Conservation (phyloP, 805 yeast species). For the Candida yuanshanica region DNA sequence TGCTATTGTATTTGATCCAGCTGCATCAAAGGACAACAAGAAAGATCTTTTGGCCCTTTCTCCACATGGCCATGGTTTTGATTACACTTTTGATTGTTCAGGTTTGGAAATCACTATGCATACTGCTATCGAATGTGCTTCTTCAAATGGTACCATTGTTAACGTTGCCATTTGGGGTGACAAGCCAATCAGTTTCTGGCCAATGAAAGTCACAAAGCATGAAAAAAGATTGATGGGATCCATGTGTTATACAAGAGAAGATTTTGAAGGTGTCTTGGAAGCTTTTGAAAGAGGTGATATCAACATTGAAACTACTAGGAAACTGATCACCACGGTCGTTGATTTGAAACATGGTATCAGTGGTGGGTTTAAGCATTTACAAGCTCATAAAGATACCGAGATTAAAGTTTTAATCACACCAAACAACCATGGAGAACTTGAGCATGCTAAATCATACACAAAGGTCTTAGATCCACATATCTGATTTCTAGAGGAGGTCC, state of each 20-base stretch:
- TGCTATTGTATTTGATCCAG: constrained; percentile 47
- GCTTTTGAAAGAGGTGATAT: constrained; percentile 45
- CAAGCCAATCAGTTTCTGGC: constrained; percentile 41
- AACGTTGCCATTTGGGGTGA: constrained; percentile 65
- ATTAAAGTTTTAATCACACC: constrained; percentile 52
- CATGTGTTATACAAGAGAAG: constrained; percentile 52
- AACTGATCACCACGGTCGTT: constrained; percentile 50
- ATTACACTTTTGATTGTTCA: constrained; percentile 48
- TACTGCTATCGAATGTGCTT: constrained; percentile 43
- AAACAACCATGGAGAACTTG: constrained; percentile 32
- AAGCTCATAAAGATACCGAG: constrained; percentile 47
- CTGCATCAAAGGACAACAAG: constrained; percentile 30
- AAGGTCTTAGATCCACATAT: constrained; percentile 1
- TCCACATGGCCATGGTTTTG: constrained; percentile 40
- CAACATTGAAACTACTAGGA: constrained; percentile 35
- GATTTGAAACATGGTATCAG: constrained; percentile 45
- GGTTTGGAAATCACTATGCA: constrained; percentile 49
- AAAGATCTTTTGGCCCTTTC: constrained; percentile 32
- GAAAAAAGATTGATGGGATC: constrained; percentile 57
- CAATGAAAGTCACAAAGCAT: constrained; percentile 49
- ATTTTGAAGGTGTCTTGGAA: constrained; percentile 49
- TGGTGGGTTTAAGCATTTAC: constrained; percentile 47
- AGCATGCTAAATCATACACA: constrained; percentile 16
- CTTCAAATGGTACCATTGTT: constrained; percentile 51
- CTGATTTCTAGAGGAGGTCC: too few species aligned